Percentiles rank a stretch among this genome's conserved stretches.
phyloP scores from a whole-genome alignment of 352 stramenopile genomes.

The Phytopythium delawarense region DNA sequence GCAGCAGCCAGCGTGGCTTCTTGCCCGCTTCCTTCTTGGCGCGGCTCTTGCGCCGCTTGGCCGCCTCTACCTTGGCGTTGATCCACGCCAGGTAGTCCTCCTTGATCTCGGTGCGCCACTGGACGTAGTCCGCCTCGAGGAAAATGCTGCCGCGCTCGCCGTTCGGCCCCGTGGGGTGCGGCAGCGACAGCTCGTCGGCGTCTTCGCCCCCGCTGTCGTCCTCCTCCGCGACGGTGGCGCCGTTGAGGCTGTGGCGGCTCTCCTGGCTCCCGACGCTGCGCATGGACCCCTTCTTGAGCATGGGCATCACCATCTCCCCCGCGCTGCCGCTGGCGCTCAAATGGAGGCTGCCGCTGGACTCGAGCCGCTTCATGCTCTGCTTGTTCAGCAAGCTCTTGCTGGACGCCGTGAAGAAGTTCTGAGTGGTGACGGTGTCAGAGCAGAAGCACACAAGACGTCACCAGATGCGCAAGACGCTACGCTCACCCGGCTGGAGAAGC shows the following conservation, averaged over 20 bases:
- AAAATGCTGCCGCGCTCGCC: constrained; percentile 29
- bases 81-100: constrained; percentile 73
- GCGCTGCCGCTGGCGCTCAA: neutral
- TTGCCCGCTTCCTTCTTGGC: constrained; percentile 50
- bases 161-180: neutral
- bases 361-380: constrained; percentile 15
- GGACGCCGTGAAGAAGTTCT: constrained; percentile 47
- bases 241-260: constrained; percentile 11
- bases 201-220: constrained; percentile 14
- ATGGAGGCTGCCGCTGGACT: constrained; percentile 13
- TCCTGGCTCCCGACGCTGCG: constrained; percentile 17
- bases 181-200: neutral
- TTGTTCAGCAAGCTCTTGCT: constrained; percentile 35
- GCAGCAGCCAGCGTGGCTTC: constrained; percentile 63
- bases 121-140: constrained; percentile 54
- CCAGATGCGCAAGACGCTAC: neutral
- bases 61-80: constrained; percentile 51
- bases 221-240: constrained; percentile 12
- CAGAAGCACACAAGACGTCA: neutral
- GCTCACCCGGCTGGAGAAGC: constrained; percentile 38
- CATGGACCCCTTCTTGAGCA: constrained; percentile 26
- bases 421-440: neutral
- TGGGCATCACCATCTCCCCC: neutral
- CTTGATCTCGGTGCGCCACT: constrained; percentile 71
- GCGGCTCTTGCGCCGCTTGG: constrained; percentile 34